Evolutionary conservation across 2,329 filamentous ascomycete species (phyloP).

Genomic region (Metarhizium anisopliae): DNA sequence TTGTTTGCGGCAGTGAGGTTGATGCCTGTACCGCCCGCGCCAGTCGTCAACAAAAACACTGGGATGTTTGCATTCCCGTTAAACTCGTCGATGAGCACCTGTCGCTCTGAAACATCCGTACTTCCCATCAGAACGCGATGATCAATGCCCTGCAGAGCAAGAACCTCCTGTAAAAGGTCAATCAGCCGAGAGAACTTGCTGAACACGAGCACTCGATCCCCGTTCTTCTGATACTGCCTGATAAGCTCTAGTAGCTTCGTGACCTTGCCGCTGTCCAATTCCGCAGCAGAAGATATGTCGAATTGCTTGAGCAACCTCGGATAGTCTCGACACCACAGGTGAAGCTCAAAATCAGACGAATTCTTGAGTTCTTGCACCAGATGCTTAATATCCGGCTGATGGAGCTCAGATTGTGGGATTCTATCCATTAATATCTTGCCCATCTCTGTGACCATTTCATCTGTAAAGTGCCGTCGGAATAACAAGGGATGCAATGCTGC

Average conservation of each 20-base stretch:
- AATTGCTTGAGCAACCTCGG: constrained; percentile 39
- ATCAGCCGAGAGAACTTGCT: constrained; percentile 89
- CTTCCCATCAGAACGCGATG: constrained; percentile 83
- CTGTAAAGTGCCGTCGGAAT: constrained; percentile 71
- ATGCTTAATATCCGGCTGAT: constrained; percentile 41
- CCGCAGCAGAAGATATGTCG: constrained; percentile 43
- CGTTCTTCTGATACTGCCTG: constrained; percentile 62
- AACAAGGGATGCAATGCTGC: constrained; percentile 87
- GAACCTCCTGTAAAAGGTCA: constrained; percentile 77
- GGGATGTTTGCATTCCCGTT: constrained; percentile 67
- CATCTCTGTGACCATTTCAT: constrained; percentile 69
- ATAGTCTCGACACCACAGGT: constrained; percentile 56
- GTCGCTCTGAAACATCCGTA: constrained; percentile 74
- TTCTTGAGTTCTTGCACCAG: constrained; percentile 46
- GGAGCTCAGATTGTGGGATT: constrained; percentile 46
- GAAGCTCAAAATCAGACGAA: constrained; percentile 57
- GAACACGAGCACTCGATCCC: constrained; percentile 84
- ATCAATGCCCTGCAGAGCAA: constrained; percentile 61
- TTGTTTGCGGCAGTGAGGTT: constrained; percentile 95
- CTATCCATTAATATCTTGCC: constrained; percentile 65
- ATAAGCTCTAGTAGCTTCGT: constrained; percentile 69
- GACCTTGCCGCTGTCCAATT: constrained; percentile 73
- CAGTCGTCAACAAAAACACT: constrained; percentile 88
- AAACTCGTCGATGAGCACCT: constrained; percentile 83
- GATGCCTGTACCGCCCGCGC: constrained; percentile 92